Evolutionary conservation across 768 basidiomycete species (phyloP).

Genomic region (Auricularia auricula-judae): DNA sequence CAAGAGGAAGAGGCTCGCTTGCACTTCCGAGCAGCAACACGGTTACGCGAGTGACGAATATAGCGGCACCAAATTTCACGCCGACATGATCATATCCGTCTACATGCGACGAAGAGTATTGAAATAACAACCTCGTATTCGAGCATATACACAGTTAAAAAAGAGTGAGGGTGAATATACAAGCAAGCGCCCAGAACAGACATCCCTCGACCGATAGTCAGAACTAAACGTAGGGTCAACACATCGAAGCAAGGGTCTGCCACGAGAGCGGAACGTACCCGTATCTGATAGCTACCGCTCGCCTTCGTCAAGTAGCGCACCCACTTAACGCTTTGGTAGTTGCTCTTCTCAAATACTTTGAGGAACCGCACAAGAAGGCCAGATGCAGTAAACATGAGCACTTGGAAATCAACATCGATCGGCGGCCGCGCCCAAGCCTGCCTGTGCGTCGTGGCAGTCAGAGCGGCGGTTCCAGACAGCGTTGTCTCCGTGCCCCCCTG

Average conservation of each 20-base stretch:
- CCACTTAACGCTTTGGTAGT: constrained; percentile 93
- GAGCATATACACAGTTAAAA: neutral
- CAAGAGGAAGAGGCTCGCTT: neutral
- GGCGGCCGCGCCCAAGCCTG: constrained; percentile 98
- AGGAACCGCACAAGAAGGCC: constrained; percentile 93
- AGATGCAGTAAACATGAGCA: constrained; percentile 97
- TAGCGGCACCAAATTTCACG: neutral
- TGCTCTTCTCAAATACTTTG: constrained; percentile 95
- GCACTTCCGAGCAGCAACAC: neutral
- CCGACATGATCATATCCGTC: no score
- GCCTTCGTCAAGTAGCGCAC: constrained; percentile 91
- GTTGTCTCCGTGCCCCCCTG: constrained; percentile 91
- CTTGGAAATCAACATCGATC: constrained; percentile 97
- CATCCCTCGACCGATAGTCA: neutral
- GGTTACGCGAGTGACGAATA: neutral
- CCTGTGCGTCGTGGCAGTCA: constrained; percentile 82
- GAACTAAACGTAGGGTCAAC: neutral
- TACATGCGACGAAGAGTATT: no score
- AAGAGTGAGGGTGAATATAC: neutral
- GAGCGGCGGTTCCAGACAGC: constrained; percentile 66
- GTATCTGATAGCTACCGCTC: constrained; percentile 85
- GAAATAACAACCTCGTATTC: no score
- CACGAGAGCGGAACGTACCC: constrained; percentile 45
- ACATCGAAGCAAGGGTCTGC: neutral
- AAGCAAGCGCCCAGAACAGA: neutral